Evolutionary conservation across 73 alveolate genomes (phyloP).

Genomic region (Paramecium biaurelia): DNA sequence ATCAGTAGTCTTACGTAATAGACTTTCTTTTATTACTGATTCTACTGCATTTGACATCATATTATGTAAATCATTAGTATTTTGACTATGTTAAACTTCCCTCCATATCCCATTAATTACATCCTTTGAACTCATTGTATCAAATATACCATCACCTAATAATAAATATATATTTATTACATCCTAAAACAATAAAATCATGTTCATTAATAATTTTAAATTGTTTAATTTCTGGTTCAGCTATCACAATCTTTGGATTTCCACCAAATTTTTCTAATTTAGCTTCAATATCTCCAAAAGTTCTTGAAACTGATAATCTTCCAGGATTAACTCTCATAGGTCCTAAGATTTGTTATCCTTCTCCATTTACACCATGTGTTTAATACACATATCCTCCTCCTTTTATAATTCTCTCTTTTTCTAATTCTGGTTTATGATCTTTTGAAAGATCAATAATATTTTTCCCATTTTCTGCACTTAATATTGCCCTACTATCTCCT

Average conservation of each 20-base stretch:
- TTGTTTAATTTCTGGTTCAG: slow-evolving; percentile 88
- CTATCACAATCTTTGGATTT: slow-evolving; percentile 89
- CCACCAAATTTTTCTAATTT: slow-evolving; percentile 92
- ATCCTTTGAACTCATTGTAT: slow-evolving; percentile 90
- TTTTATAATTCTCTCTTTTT: slow-evolving; percentile 81
- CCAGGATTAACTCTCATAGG: slow-evolving; percentile 93
- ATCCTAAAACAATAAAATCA: slow-evolving; percentile 74
- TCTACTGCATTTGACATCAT: slow-evolving; percentile 91
- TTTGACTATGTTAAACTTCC: neutral
- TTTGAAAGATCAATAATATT: slow-evolving; percentile 73
- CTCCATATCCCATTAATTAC: slow-evolving; percentile 76
- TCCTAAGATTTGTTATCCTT: slow-evolving; percentile 56
- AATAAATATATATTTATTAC: neutral
- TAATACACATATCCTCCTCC: slow-evolving; percentile 91
- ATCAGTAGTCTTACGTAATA: slow-evolving; percentile 88
- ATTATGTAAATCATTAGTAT: slow-evolving; percentile 72
- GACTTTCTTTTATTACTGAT: slow-evolving; percentile 82
- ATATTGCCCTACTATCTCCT: slow-evolving; percentile 92
- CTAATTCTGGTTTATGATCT: slow-evolving; percentile 95
- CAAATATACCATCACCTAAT: slow-evolving; percentile 92
- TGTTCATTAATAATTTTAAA: slow-evolving; percentile 76
- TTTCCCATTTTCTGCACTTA: slow-evolving; percentile 75
- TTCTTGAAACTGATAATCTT: slow-evolving; percentile 90
- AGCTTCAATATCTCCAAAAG: slow-evolving; percentile 97
- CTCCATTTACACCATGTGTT: slow-evolving; percentile 13